Evolutionary conservation across 805 yeast species (phyloP), one percentile per base, ranked within the genome.

Genomic region (Metschnikowia orientalis): DNA sequence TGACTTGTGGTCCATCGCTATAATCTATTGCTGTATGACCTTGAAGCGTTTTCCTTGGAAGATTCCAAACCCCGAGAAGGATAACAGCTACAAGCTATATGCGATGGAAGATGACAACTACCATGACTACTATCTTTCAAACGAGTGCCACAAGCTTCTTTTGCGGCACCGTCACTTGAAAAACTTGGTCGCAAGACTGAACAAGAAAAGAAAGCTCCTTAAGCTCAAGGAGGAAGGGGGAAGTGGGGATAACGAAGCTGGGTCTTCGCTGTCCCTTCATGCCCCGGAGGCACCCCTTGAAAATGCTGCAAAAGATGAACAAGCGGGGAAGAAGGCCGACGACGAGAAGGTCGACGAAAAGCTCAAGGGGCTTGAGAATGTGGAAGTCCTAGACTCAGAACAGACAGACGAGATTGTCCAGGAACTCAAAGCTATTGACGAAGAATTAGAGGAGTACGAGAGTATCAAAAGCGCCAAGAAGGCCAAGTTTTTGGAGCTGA

Each of bases 31-130:
- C 58, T 84, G 94, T 60, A 83, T 84, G 90, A 81, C 86, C 44
- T 63, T 84, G 40, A 79, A 83, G 58, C 71, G 89, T 51, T 84
- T 84, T 53, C 95, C 95, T 2, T 84, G 95, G 95, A 84, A 83
- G 54, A 83, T 80, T 2, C 94, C 95, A 8, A 75, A 73, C 45
- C 64, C 54, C 2, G 56, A 51, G 6, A 51, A 50, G 20, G 95
- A 84, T 56, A 79, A 80, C 42, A 79, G 87, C 47, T 84, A 77
- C 56, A 73, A 71, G 44, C 60, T 83, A 19, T 84, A 73, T 50
- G 73, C 78, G 20, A 56, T 73, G 69, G 69, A 64, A 4, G 92
- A 84, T 60, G 92, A 84, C 49, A 69, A 71, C 32, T 81, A 81
- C 49, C 92, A 83, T 56, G 89, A 84, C 57, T 84, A 84, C 59